Percentiles rank a stretch among this genome's conserved stretches.
Conservation (phyloP, 805 yeast species). For the Monosporozyma siamensis region DNA sequence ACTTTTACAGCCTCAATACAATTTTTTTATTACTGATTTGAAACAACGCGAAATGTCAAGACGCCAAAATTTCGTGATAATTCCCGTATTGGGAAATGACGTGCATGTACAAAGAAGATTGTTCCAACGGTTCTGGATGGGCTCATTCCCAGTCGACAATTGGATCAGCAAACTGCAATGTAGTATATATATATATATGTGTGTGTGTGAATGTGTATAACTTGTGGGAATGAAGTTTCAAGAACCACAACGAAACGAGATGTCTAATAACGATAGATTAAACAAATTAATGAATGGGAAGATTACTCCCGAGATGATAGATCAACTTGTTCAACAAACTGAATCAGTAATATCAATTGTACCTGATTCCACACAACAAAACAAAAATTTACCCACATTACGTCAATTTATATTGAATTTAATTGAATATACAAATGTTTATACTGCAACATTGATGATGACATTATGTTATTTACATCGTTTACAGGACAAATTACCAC, state of each 20-base stretch:
- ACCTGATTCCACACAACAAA: conserved; percentile 27
- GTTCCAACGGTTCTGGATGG: too few relatives aligned
- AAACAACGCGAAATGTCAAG: too few relatives aligned
- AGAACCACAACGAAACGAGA: not conserved
- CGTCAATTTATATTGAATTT: conserved; percentile 61
- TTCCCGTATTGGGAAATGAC: too few relatives aligned
- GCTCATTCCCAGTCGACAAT: too few relatives aligned
- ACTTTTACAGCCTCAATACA: too few relatives aligned
- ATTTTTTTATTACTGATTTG: not conserved
- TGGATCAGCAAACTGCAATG: too few relatives aligned
- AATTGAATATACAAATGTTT: conserved; percentile 66
- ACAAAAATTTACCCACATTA: conserved; percentile 41
- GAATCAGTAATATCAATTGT: conserved; percentile 41
- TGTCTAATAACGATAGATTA: not conserved
- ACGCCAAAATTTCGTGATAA: not conserved
- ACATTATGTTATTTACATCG: conserved; percentile 58
- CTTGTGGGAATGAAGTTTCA: not conserved
- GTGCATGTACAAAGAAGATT: too few relatives aligned
- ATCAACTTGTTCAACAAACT: conserved; percentile 53
- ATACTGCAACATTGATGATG: conserved; percentile 66
- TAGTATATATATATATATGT: too few relatives aligned
- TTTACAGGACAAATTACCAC: conserved; percentile 49
- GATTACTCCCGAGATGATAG: conserved; percentile 56
- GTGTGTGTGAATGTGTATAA: not conserved
- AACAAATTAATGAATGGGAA: not conserved